A percentile compares a stretch with the other conserved stretches of the same genome.
These are phyloP conservation scores for Trichosanthes cucumerina DNA, from an alignment of 306 rosid genomes.

Conservation along the genomic window DNA sequence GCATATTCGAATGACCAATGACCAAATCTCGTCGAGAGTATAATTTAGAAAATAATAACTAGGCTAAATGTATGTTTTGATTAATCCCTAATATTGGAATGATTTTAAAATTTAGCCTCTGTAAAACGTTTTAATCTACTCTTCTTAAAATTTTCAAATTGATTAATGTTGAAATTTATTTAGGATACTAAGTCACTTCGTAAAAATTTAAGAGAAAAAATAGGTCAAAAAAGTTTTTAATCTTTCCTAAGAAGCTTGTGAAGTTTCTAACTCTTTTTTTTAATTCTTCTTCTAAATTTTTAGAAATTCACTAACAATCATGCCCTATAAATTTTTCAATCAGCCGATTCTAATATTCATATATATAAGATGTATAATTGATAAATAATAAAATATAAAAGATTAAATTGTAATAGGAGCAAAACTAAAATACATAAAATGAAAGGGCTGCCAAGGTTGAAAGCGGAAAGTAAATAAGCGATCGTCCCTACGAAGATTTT, in stretches of 20 bases:
- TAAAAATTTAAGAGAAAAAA: background rate
- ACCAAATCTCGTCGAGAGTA: background rate
- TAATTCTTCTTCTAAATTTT: background rate
- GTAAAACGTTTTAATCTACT: too few relatives aligned
- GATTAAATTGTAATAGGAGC: background rate
- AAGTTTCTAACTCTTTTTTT: background rate
- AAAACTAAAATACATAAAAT: background rate
- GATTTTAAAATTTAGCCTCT: too few relatives aligned
- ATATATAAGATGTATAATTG: background rate
- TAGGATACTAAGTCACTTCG: background rate
- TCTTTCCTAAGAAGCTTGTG: background rate
- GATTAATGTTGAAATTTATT: background rate
- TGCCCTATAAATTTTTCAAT: too few relatives aligned
- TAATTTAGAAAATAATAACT: background rate
- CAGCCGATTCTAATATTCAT: background rate
- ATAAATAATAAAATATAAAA: background rate
- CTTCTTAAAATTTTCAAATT: background rate
- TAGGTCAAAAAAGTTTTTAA: background rate
- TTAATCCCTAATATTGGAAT: background rate
- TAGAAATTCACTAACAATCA: too few relatives aligned
- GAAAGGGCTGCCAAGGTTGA: background rate
- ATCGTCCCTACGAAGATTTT: too few relatives aligned
- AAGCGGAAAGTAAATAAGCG: too few relatives aligned
- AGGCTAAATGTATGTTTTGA: background rate
- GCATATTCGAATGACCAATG: background rate